Evolutionary conservation across 352 stramenopile species (phyloP), one percentile per base, ranked within the genome.

Genomic region (Phytophthora sojae): DNA sequence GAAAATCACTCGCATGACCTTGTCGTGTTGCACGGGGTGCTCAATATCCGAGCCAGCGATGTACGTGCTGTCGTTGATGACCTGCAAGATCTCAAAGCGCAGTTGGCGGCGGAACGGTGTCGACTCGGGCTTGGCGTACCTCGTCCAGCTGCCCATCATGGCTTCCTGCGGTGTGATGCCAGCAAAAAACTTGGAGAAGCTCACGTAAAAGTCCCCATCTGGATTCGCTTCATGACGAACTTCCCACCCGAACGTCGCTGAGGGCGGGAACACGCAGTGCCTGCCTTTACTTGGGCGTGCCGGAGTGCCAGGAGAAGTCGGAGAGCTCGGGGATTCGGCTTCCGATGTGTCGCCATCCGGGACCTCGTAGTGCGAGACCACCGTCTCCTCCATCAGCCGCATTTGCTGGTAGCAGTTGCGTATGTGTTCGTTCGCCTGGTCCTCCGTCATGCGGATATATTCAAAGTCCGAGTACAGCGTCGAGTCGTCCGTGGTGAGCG

Each of bases 361-460:
- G 56, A 90, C 57, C 42, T 77, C 69, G 21, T 66, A 69, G 7
- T 52, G 61, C 6, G 76, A 68, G 3, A 79, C 65, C 19, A 69
- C 74, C n/a, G 76, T 73, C 58, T 81, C 64, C 59, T 90, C 81
- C 45, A 89, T 78, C 21, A 75, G 72, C 9, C 79, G 62, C 58
- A 90, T 87, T 72, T 82, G 73, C 49, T 88, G 69, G 61, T 89
- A 91, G 66, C 83, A 90, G 14, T 64, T 75, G 29, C 80, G 83
- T 56, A 90, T 87, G 44, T 81, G 57, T 15, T 81, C 82, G 47
- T 87, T 85, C 7, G 81, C 76, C 57, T 88, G 71, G 44, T 77
- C 67, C 35, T 90, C 79, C 6, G 84, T 88, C 67, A 92, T 86
- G 0, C 80, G 77, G 25, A 75, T 62, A 58, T 83, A 90, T 17